Base-by-base conservation (phyloP, 2,329 filamentous ascomycete species). In the Trichophyton schoenleinii region DNA sequence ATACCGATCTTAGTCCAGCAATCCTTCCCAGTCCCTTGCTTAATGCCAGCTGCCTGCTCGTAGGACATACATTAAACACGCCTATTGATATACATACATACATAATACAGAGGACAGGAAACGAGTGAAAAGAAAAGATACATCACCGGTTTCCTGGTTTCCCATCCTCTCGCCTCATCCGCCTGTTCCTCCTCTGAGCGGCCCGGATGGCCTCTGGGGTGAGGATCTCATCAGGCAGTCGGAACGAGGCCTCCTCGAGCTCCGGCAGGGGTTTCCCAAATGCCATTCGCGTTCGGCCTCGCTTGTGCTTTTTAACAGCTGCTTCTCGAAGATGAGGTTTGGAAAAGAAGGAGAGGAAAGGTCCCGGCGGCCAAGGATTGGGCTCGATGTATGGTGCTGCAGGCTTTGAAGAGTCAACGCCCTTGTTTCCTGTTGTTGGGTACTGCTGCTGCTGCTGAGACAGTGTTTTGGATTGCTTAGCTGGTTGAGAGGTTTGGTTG, bases 221-320 rank as follows among this genome's bases (percentile, higher is more conserved):
- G 8, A 78, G 67, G 6, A 79, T 74, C 22, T 87, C 87, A 5
- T 81, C 78, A 0, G 91, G 89, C 59, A 96, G 76, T 62, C 83
- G 79, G 70, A 96, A 97, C 48, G 95, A 88, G 36, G 71, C 71
- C 70, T 88, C 82, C 3, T 77, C 71, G 62, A 87, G 77, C 13
- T 95, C 89, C 0, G 91, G 91, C 20, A 97, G 74, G 0, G 87
- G 82, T 28, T 87, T 83, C 0, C 92, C 92, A 81, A 94, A 97
- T 2, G 91, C 92, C 57, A 87, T 79, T 15, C 86, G 80, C 59
- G 82, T 88, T 58, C 89, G 81, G 49, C 84, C 83, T 59, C 88
- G 84, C 38, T 90, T 81, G 57, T 83, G 80, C 66, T 84, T 85
- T 64, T 84, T 87, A n/a, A 96, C 74, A 8, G 91, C 90, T 5